Evolutionary conservation across 2,329 filamentous ascomycete species (phyloP).

Genomic region (Diplocarpon mali): DNA sequence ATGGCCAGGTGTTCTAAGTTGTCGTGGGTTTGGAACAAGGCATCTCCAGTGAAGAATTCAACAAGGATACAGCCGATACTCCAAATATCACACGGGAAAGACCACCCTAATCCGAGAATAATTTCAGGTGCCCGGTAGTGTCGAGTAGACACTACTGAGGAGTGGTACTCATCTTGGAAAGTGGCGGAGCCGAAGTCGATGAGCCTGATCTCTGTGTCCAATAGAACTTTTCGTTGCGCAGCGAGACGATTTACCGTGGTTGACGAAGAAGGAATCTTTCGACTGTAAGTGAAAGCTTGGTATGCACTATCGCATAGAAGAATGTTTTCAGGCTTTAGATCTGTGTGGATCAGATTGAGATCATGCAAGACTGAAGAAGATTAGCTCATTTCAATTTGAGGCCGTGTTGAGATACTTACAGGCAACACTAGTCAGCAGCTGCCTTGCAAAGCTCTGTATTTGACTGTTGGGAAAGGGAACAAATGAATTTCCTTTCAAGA

Average conservation of each 20-base stretch:
- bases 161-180: conserved; percentile 64
- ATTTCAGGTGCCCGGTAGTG: conserved; percentile 63
- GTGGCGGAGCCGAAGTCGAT: conserved; percentile 65
- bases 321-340: conserved; percentile 62
- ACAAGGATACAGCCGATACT: conserved; percentile 64
- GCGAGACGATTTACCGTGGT: conserved; percentile 48
- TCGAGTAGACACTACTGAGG: conserved; percentile 58
- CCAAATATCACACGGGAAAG: conserved; percentile 63
- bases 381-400: conserved; percentile 13
- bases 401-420: conserved; percentile 51
- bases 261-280: conserved; percentile 58
- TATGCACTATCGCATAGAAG: conserved; percentile 54
- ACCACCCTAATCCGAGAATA: conserved; percentile 60
- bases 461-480: conserved; percentile 97
- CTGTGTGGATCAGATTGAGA: conserved; percentile 91
- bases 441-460: conserved; percentile 92
- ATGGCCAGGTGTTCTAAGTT: conserved; percentile 65
- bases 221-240: conserved; percentile 50
- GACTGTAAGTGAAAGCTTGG: conserved; percentile 61
- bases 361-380: conserved; percentile 72
- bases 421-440: conserved; percentile 94
- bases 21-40: conserved; percentile 61
- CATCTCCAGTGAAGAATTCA: conserved; percentile 61
- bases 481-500: conserved; percentile 89
- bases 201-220: conserved; percentile 58